These are phyloP conservation scores for Boletus rubroflammeus DNA, from an alignment of 768 basidiomycete species.

Conservation along the genomic window DNA sequence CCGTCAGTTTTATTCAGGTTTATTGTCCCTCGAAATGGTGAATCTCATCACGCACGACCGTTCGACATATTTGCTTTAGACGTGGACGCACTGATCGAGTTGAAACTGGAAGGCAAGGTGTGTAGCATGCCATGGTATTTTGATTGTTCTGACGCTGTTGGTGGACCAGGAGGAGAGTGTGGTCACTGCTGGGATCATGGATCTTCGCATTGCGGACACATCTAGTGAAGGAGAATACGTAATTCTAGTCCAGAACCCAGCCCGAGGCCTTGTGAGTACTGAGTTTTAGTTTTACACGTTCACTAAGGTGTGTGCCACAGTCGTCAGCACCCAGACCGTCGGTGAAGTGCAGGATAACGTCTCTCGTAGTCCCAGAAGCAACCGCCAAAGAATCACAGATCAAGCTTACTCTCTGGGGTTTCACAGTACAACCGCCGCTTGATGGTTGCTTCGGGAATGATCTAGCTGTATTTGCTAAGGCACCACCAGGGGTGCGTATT, in stretches of 20 bases:
- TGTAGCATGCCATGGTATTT: slow-evolving; percentile 7
- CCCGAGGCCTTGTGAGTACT: slow-evolving; percentile 54
- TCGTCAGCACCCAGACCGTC: slow-evolving; percentile 45
- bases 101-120: slow-evolving; percentile 72
- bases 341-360: slow-evolving; percentile 64
- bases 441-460: slow-evolving; percentile 63
- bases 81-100: slow-evolving; percentile 57
- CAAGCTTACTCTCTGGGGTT: slow-evolving; percentile 57
- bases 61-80: slow-evolving; percentile 62
- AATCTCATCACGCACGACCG: slow-evolving; percentile 34
- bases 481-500: slow-evolving; percentile 79
- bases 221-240: slow-evolving; percentile 30
- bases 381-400: slow-evolving; percentile 77
- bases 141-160: slow-evolving; percentile 1
- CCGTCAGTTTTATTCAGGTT: slow-evolving; percentile 40
- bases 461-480: slow-evolving; percentile 61
- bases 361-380: slow-evolving; percentile 55
- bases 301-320: slow-evolving; percentile 30
- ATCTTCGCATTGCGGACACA: slow-evolving; percentile 54
- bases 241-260: slow-evolving; percentile 54
- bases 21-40: slow-evolving; percentile 45
- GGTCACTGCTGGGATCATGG: slow-evolving; percentile 59
- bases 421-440: slow-evolving; percentile 59
- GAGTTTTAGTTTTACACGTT: background rate
- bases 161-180: slow-evolving; percentile 62